Conservation (phyloP, 768 basidiomycete genomes). For the Collybiopsis luxurians region DNA sequence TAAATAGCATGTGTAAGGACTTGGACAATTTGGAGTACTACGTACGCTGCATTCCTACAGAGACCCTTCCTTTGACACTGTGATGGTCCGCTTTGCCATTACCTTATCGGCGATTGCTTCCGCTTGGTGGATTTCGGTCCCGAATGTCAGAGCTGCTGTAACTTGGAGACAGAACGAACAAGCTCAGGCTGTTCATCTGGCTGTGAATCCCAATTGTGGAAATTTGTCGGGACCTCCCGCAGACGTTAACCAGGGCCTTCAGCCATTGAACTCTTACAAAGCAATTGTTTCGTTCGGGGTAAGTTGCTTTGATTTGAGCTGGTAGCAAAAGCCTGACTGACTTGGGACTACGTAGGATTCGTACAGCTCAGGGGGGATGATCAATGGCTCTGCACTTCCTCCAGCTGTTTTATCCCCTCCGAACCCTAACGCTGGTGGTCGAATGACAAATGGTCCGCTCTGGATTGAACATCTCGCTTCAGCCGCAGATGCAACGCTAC, state of each 20-base stretch:
- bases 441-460: conserved; percentile 47
- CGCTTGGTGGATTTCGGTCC: neutral
- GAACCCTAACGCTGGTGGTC: conserved; percentile 44
- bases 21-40: too few species aligned
- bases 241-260: conserved; percentile 46
- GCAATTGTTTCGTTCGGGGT: conserved; percentile 55
- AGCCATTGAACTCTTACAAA: conserved; percentile 29
- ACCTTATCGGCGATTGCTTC: neutral
- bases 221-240: conserved; percentile 31
- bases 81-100: neutral
- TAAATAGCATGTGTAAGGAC: too few species aligned
- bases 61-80: too few species aligned
- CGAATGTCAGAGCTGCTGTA: neutral
- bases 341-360: conserved; percentile 42
- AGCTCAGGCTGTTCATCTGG: conserved; percentile 27
- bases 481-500: conserved; percentile 35
- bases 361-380: conserved; percentile 44
- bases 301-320: conserved; percentile 6
- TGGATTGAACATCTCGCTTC: conserved; percentile 50
- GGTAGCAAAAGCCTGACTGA: too few species aligned
- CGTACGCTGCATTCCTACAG: too few species aligned
- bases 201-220: conserved; percentile 46
- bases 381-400: conserved; percentile 39
- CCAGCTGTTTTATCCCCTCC: conserved; percentile 42
- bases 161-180: neutral